Percentiles rank a stretch among this genome's conserved stretches.
Conservation (phyloP, 371 early-diverging fungal species). For the Actinomucor elegans region DNA sequence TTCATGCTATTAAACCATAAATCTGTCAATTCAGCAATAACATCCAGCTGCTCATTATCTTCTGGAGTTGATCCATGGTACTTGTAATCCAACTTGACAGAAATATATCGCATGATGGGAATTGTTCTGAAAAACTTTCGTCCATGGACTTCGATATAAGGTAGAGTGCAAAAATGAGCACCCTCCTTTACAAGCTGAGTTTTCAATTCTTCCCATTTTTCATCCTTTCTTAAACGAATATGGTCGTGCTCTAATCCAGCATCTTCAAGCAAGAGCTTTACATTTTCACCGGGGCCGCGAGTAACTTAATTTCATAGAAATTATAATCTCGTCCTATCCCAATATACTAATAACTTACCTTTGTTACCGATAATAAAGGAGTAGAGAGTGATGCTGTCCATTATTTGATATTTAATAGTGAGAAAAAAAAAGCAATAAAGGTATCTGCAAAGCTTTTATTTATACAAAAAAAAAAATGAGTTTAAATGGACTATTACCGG, state of each 20-base stretch:
- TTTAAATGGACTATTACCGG: too few species aligned
- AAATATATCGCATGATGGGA: constrained; percentile 28
- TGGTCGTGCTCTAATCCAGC: constrained; percentile 29
- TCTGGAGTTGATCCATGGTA: constrained; percentile 24
- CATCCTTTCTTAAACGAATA: constrained; percentile 1
- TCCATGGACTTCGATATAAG: constrained; percentile 20
- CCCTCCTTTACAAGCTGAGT: constrained; percentile 8
- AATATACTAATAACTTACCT: not conserved
- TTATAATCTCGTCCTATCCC: too few species aligned
- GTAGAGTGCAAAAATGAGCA: constrained; percentile 9
- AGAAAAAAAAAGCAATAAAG: too few species aligned
- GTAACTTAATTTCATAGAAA: constrained; percentile 5
- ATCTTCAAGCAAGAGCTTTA: constrained; percentile 21
- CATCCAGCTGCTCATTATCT: constrained; percentile 15
- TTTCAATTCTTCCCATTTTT: constrained; percentile 5
- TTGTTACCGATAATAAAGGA: constrained; percentile 2
- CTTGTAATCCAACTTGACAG: constrained; percentile 20
- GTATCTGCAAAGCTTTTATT: too few species aligned
- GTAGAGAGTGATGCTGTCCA: constrained; percentile 12
- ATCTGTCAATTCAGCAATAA: constrained; percentile 9
- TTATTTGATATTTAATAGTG: not conserved
- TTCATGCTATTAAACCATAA: constrained; percentile 1
- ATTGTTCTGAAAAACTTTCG: constrained; percentile 14
- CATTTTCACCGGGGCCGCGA: constrained; percentile 20
- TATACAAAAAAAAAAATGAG: too few species aligned